Conservation (phyloP, 306 rosid genomes). For the Gillenia trifoliata region DNA sequence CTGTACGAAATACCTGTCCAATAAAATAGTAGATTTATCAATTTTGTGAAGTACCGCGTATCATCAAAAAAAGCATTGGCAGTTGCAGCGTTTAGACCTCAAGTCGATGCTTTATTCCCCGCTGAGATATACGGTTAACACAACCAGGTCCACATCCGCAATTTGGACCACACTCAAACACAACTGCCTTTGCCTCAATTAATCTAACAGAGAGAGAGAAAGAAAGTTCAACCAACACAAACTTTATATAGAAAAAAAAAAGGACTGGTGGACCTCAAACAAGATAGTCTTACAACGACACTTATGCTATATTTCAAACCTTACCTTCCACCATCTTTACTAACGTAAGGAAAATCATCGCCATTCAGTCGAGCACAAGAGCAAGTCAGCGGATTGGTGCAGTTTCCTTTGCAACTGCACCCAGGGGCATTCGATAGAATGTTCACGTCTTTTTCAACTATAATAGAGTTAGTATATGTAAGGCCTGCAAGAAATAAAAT, state of each 20-base stretch:
- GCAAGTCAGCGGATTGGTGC: conserved; percentile 25
- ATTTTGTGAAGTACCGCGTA: no score
- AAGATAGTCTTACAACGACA: background rate
- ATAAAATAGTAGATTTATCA: background rate
- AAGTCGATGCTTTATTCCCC: conserved; percentile 27
- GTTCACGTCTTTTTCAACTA: conserved; percentile 6
- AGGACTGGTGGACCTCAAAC: background rate
- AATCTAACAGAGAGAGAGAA: conserved; percentile 4
- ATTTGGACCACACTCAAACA: conserved; percentile 37
- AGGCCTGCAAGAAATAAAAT: conserved; percentile 13
- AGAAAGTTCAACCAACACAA: background rate
- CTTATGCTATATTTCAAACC: background rate
- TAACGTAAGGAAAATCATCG: conserved; percentile 26
- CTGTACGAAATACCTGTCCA: conserved; percentile 27
- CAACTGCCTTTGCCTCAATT: conserved; percentile 29
- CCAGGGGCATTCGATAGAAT: conserved; percentile 22
- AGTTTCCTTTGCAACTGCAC: conserved; percentile 26
- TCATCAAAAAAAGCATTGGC: background rate
- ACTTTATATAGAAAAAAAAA: background rate
- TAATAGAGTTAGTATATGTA: conserved; percentile 12
- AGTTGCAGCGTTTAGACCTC: conserved; percentile 12
- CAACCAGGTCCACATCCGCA: conserved; percentile 34
- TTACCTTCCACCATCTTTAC: conserved; percentile 31
- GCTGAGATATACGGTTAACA: conserved; percentile 30
- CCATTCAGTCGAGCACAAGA: conserved; percentile 28